These are phyloP conservation scores for Lachancea waltii DNA, from an alignment of 805 yeast genomes.

Conservation along the genomic window DNA sequence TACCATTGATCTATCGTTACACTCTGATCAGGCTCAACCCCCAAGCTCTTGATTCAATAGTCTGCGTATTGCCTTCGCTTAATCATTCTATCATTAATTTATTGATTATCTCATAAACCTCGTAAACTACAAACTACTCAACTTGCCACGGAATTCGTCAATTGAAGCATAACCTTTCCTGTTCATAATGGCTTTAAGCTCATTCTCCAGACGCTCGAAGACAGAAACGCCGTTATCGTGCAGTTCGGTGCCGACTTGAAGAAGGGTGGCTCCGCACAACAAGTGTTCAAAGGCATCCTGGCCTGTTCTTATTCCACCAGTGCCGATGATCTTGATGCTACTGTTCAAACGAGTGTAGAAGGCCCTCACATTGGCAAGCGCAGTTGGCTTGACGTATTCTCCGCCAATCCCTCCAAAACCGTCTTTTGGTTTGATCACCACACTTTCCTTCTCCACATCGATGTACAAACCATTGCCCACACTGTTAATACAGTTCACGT, in stretches of 20 bases:
- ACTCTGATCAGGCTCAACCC: too few relatives aligned
- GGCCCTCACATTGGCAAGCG: conserved; percentile 30
- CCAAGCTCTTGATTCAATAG: neutral
- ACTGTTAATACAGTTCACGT: conserved; percentile 29
- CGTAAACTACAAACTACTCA: conserved; percentile 17
- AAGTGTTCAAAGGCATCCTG: conserved; percentile 31
- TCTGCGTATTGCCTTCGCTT: neutral
- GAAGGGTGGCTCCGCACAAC: conserved; percentile 29
- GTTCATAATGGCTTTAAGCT: conserved; percentile 22
- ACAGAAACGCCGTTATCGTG: conserved; percentile 25
- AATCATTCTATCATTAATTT: neutral
- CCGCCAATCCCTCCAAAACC: conserved; percentile 33
- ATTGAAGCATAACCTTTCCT: conserved; percentile 27
- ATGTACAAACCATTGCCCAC: conserved; percentile 29
- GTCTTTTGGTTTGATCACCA: conserved; percentile 29
- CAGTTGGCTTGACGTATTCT: conserved; percentile 30
- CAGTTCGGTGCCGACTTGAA: conserved; percentile 29
- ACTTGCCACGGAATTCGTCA: conserved; percentile 29
- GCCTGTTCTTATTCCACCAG: conserved; percentile 29
- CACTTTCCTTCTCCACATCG: conserved; percentile 25
- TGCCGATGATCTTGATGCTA: conserved; percentile 26
- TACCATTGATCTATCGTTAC: too few relatives aligned
- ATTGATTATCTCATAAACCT: neutral
- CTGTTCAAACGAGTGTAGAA: conserved; percentile 29
- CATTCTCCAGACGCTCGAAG: conserved; percentile 22